A percentile compares a stretch with the other conserved stretches of the same genome.
These are phyloP conservation scores for Chytridiales sp. DNA, from an alignment of 371 early-diverging fungal species.

Conservation along the genomic window DNA sequence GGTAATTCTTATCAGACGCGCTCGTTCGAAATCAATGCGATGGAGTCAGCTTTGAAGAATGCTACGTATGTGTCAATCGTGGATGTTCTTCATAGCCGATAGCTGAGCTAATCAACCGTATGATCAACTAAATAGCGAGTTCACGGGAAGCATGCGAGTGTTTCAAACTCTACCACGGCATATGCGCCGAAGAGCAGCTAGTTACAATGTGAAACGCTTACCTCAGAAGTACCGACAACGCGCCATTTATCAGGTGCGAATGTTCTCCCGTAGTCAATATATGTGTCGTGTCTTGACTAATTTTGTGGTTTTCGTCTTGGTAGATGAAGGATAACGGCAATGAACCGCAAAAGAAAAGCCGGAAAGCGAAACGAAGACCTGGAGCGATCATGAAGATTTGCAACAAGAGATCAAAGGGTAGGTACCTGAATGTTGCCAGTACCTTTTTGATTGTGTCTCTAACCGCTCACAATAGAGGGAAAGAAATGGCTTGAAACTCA, in stretches of 20 bases:
- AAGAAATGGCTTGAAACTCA: conserved; percentile 97
- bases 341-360: conserved; percentile 24
- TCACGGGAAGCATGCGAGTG: conserved; percentile 63
- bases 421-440: conserved; percentile 2
- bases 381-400: conserved; percentile 54
- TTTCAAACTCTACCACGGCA: conserved; percentile 87
- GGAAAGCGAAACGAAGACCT: conserved; percentile 35
- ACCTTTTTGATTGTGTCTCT: conserved; percentile 4
- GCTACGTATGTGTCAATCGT: conserved; percentile 47
- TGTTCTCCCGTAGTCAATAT: neutral
- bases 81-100: neutral
- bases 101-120: neutral
- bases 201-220: conserved; percentile 83
- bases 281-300: neutral
- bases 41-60: conserved; percentile 67
- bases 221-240: conserved; percentile 73
- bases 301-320: conserved; percentile 14
- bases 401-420: conserved; percentile 56
- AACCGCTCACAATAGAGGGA: conserved; percentile 37
- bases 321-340: conserved; percentile 27
- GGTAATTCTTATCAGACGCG: conserved; percentile 44
- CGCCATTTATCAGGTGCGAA: conserved; percentile 45
- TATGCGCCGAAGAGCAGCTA: conserved; percentile 87
- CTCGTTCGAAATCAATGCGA: conserved; percentile 77
- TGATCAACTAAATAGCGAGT: conserved; percentile 41